Conservation (phyloP, 495 filamentous ascomycete genomes). For the Penicillium subrubescens region DNA sequence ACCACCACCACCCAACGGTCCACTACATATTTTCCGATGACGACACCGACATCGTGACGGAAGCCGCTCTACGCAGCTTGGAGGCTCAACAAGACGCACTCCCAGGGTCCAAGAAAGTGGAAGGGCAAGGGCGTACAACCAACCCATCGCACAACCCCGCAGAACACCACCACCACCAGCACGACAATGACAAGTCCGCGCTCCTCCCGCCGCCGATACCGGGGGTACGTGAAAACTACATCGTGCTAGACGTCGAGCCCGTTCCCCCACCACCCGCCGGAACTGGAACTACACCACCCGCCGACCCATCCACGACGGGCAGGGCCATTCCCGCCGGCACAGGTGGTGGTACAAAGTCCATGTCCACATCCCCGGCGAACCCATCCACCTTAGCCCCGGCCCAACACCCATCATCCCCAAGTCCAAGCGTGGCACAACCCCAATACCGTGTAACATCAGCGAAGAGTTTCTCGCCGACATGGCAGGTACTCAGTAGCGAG, state of each 20-base stretch:
- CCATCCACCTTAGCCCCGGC: neutral
- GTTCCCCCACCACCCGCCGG: conserved; percentile 7
- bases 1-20: conserved; percentile 73
- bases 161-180: neutral
- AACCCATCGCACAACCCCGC: conserved; percentile 15
- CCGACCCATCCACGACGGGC: conserved; percentile 2
- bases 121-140: conserved; percentile 14
- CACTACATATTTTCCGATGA: conserved; percentile 92
- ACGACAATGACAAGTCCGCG: conserved; percentile 25
- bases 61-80: conserved; percentile 49
- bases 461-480: conserved; percentile 53
- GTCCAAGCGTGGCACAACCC: conserved; percentile 35
- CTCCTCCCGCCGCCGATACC: conserved; percentile 43
- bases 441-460: conserved; percentile 48
- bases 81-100: conserved; percentile 33
- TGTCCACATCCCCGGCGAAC: conserved; percentile 26
- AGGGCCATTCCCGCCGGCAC: neutral
- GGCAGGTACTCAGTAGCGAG: conserved; percentile 54
- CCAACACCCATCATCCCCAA: conserved; percentile 13
- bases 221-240: conserved; percentile 45
- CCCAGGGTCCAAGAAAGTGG: conserved; percentile 14
- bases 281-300: conserved; percentile 1
- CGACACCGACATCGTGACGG: conserved; percentile 63
- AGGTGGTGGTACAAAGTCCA: conserved; percentile 13
- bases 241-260: conserved; percentile 47